Base-by-base conservation (phyloP, 108 stramenopile genomes). In the Skeletonema marinoi region DNA sequence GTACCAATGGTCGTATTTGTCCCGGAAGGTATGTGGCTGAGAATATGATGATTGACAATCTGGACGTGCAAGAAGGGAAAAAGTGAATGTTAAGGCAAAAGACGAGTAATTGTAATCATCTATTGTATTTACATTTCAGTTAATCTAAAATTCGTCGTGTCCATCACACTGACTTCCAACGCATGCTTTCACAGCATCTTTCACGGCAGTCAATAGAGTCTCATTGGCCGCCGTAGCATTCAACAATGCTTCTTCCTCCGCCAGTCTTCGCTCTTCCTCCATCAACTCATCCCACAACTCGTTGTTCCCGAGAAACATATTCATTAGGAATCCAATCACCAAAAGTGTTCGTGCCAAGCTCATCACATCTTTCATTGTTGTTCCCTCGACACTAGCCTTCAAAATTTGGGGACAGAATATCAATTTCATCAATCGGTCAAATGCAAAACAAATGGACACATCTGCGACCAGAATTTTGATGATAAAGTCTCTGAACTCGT, bases 381-480 rank as follows among this genome's bases (percentile, higher is more conserved):
- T 97, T 30, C 93, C 96, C 71, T 96, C 90, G n/a, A 98, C 68
- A 70, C 94, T 94, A 1, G 97, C 96, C 41, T 85, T 87, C 60
- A 98, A 76, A 70, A 99, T 94, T 25, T 92, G 71, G 32, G 90
- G 96, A 51, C 93, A 94, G 75, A 99, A 98, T 25, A 99, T 32
- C 36, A 94, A 80, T 63, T 97, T 93, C 93, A 97, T 94, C 33
- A 98, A 66, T 6, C 98, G 86, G 71, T 99, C 98, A 78, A 97
- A 92, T 16, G 85, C 63, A 68, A 98, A 96, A 30, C 96, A 89
- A 4, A 91, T 80, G 32, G 77, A 60, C 10, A 99, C 88, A 74
- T 98, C 95, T 35, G 88, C 70, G 50, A 78, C 72, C 32, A 99
- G 86, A 44, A 98, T 71, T 29, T 73, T 83, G 17, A 99, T 74